Evolutionary conservation across 176 grass and related monocot species (phyloP).

Genomic region (Ensete glaucum): DNA sequence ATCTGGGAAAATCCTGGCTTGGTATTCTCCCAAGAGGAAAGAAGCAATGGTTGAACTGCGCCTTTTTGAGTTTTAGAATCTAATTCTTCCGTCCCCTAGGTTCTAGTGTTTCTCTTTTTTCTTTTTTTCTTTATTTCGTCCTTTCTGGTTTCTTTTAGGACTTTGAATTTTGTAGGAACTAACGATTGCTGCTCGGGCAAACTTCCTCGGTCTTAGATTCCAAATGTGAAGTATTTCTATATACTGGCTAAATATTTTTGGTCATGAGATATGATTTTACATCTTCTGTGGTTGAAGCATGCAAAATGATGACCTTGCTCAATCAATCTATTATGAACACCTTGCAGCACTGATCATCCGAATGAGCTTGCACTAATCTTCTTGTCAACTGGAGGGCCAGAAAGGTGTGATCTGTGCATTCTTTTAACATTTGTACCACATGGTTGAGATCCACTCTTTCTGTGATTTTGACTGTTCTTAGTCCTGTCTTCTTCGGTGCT

Average conservation of each 20-base stretch:
- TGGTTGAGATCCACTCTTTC: no score
- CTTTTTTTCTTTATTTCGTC: background rate
- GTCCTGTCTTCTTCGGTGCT: no score
- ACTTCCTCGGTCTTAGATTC: background rate
- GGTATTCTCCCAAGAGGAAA: conserved; percentile 30
- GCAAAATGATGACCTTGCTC: background rate
- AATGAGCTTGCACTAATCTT: background rate
- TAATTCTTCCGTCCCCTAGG: background rate
- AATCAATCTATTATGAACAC: background rate
- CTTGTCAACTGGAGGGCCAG: background rate
- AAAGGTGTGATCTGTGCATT: background rate
- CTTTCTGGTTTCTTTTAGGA: background rate
- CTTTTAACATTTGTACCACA: background rate
- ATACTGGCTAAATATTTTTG: no score
- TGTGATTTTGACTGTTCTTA: no score
- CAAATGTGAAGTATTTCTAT: no score
- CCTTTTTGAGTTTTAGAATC: conserved; percentile 21
- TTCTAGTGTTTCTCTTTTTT: background rate
- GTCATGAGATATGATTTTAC: no score
- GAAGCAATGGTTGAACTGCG: conserved; percentile 30
- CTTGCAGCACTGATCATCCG: background rate
- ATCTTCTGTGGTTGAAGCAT: background rate
- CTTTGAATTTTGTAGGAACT: background rate
- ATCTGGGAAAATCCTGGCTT: conserved; percentile 30
- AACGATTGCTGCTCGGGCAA: background rate